Evolutionary conservation across 495 filamentous ascomycete genomes (phyloP).

Genomic region (Trichodelitschia bisporula): DNA sequence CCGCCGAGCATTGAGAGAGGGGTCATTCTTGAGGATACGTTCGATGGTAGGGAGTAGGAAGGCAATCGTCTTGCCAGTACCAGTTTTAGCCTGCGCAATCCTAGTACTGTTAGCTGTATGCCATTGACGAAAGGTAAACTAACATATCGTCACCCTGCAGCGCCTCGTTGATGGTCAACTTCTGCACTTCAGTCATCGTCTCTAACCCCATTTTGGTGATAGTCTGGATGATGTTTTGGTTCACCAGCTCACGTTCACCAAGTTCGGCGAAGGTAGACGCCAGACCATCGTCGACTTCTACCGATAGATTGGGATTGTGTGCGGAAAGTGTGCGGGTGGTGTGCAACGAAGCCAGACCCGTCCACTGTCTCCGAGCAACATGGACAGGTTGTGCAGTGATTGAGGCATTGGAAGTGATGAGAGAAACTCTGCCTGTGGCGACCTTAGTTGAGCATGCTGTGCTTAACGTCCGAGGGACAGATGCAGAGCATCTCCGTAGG

Average conservation of each 20-base stretch:
- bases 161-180: slow-evolving; percentile 50
- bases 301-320: too few species aligned
- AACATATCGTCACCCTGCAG: slow-evolving; percentile 68
- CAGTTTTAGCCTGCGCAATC: slow-evolving; percentile 22
- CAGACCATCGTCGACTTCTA: too few species aligned
- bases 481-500: slow-evolving; percentile 14
- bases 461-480: slow-evolving; percentile 10
- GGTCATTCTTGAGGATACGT: slow-evolving; percentile 39
- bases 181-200: slow-evolving; percentile 86
- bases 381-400: too few species aligned
- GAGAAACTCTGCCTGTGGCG: too few species aligned
- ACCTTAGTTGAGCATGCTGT: slow-evolving; percentile 3
- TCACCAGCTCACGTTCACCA: slow-evolving; percentile 30
- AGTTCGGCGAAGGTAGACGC: slow-evolving; percentile 69
- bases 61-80: slow-evolving; percentile 21
- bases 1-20: slow-evolving; percentile 18
- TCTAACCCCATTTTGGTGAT: slow-evolving; percentile 55
- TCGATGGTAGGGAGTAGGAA: slow-evolving; percentile 19
- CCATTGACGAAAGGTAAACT: slow-evolving; percentile 9
- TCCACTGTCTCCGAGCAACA: too few species aligned
- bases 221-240: slow-evolving; percentile 35
- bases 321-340: too few species aligned
- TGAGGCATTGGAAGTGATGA: too few species aligned
- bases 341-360: too few species aligned
- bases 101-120: slow-evolving; percentile 5